These are phyloP conservation scores for Lentinula aciculospora DNA, from an alignment of 768 basidiomycete genomes.

Conservation along the genomic window DNA sequence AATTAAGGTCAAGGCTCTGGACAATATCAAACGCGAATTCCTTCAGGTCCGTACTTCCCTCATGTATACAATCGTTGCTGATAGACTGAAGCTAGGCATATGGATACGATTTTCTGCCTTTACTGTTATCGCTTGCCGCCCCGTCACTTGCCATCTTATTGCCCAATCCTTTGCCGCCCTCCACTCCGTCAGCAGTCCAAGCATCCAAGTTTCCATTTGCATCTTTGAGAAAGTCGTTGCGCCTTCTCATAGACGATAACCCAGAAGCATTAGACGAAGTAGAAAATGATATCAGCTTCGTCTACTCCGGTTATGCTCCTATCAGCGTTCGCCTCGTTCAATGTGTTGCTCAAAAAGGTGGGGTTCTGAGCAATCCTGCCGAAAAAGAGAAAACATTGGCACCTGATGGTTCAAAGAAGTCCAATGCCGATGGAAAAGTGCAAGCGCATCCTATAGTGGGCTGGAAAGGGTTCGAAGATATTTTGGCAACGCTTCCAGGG, in stretches of 20 bases:
- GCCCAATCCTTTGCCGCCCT: constrained; percentile 60
- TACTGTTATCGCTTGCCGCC: constrained; percentile 58
- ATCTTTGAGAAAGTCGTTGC: constrained; percentile 72
- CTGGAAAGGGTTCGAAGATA: constrained; percentile 97
- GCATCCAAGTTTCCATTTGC: constrained; percentile 66
- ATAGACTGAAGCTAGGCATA: constrained; percentile 45
- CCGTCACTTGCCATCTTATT: constrained; percentile 65
- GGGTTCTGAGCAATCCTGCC: constrained; percentile 77
- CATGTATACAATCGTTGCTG: constrained; percentile 13
- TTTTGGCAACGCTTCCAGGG: constrained; percentile 76
- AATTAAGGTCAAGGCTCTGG: constrained; percentile 80
- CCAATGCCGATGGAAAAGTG: constrained; percentile 39
- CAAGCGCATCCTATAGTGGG: constrained; percentile 91
- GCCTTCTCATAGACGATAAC: constrained; percentile 88
- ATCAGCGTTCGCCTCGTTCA: constrained; percentile 89
- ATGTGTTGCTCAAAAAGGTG: constrained; percentile 87
- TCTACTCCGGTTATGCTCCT: constrained; percentile 96
- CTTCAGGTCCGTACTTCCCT: constrained; percentile 48
- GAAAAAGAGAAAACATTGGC: constrained; percentile 43
- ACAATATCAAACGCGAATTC: constrained; percentile 87
- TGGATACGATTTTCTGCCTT: constrained; percentile 66
- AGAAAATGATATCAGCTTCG: constrained; percentile 93
- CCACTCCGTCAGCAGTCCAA: constrained; percentile 32
- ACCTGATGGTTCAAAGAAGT: constrained; percentile 15
- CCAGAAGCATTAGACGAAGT: constrained; percentile 72